Evolutionary conservation across 257 asterid species (phyloP).

Genomic region (Solanum medicagineum): DNA sequence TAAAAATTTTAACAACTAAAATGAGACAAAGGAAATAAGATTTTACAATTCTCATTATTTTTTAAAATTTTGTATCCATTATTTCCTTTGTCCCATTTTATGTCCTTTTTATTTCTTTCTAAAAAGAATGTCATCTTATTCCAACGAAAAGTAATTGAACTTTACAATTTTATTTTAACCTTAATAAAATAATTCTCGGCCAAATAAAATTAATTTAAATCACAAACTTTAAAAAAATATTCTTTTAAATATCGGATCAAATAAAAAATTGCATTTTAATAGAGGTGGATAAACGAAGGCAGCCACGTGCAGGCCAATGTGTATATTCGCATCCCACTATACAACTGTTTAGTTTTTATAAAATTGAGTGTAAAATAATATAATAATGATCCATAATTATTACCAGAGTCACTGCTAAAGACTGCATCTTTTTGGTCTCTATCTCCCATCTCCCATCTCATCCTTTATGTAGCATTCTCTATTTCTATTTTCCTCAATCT

Average conservation of each 20-base stretch:
- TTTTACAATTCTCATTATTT: too few relatives aligned
- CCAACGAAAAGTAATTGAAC: accelerated
- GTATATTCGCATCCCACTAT: background rate
- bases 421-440: background rate
- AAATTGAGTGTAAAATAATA: background rate
- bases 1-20: too few relatives aligned
- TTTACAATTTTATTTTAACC: accelerated
- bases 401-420: background rate
- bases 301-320: background rate
- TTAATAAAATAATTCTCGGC: too few relatives aligned
- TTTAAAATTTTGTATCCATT: too few relatives aligned
- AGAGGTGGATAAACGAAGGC: background rate
- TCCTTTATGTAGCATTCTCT: background rate
- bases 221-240: too few relatives aligned
- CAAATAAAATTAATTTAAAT: too few relatives aligned
- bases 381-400: background rate
- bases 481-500: background rate
- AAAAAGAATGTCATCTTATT: too few relatives aligned
- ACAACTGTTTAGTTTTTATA: background rate
- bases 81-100: too few relatives aligned
- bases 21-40: too few relatives aligned
- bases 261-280: background rate
- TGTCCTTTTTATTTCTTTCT: too few relatives aligned
- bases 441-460: background rate
- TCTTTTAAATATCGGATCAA: too few relatives aligned